These are phyloP conservation scores for Reticulascus tulasneorum DNA, from an alignment of 2,329 filamentous ascomycete species.

Conservation along the genomic window DNA sequence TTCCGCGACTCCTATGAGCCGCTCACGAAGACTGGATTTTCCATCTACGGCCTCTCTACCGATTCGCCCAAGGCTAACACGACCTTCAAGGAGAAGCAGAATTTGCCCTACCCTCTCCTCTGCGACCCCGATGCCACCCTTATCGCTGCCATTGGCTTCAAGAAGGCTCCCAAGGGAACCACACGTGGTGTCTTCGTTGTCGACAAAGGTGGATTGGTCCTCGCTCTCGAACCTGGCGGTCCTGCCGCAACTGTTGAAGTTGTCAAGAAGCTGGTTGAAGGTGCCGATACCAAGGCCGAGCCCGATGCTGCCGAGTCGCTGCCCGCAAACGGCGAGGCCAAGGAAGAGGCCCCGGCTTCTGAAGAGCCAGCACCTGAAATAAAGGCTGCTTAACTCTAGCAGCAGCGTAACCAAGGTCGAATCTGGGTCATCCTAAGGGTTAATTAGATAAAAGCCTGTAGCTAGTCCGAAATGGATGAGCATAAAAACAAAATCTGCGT, in stretches of 20 bases:
- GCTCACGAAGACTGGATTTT: conserved; percentile 73
- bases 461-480: no score
- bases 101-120: conserved; percentile 80
- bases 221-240: conserved; percentile 69
- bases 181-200: conserved; percentile 85
- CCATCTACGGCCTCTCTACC: conserved; percentile 84
- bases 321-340: conserved; percentile 21
- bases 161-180: conserved; percentile 78
- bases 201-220: conserved; percentile 75
- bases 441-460: no score
- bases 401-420: no score
- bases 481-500: no score
- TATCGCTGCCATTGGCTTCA: conserved; percentile 83
- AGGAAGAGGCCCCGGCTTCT: conserved; percentile 20
- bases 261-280: conserved; percentile 66
- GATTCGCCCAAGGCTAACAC: conserved; percentile 91
- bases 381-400: no score
- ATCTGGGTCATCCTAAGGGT: no score
- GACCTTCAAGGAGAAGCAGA: conserved; percentile 87
- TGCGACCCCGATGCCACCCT: conserved; percentile 74
- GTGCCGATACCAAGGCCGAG: conserved; percentile 18
- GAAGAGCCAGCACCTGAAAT: no score
- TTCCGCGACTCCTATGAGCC: conserved; percentile 83
- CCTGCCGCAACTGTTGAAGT: conserved; percentile 74
- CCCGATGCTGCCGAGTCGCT: conserved; percentile 23